Conservation (phyloP, 179 eudicot genomes). For the Silene noctiflora region DNA sequence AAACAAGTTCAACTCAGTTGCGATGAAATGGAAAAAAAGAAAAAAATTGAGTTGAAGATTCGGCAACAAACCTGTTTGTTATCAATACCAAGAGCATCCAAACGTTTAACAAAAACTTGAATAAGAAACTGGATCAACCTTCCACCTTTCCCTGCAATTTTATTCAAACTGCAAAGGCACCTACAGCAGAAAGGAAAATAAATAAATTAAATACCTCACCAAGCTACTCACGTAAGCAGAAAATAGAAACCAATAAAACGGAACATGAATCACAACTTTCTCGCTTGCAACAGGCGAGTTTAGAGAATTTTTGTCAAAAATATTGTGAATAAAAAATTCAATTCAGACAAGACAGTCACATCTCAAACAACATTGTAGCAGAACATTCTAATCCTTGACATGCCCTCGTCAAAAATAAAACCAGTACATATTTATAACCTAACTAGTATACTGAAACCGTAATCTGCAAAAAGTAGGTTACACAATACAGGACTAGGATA, state of each 20-base stretch:
- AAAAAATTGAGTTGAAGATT: not conserved
- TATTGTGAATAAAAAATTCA: not conserved
- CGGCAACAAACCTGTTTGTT: slow-evolving; percentile 62
- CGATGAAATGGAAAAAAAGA: not conserved
- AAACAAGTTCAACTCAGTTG: slow-evolving; percentile 1
- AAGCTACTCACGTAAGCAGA: not conserved
- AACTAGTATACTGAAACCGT: not conserved
- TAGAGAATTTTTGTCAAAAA: not conserved
- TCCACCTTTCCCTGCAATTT: slow-evolving; percentile 75
- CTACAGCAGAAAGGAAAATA: slow-evolving; percentile 33
- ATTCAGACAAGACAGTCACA: not conserved
- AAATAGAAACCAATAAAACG: not conserved
- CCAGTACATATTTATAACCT: too few relatives aligned
- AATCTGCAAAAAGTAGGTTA: not conserved
- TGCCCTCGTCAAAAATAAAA: too few relatives aligned
- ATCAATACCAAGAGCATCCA: slow-evolving; percentile 67
- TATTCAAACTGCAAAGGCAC: slow-evolving; percentile 82
- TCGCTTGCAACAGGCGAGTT: not conserved
- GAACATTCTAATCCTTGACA: too few relatives aligned
- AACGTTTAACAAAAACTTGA: slow-evolving; percentile 68
- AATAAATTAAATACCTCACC: slow-evolving; percentile 4
- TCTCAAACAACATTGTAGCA: not conserved
- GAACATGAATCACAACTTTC: not conserved
- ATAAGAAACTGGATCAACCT: slow-evolving; percentile 64
- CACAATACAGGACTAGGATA: not conserved